Conservation (phyloP, 768 basidiomycete species). For the Obba rivulosa region DNA sequence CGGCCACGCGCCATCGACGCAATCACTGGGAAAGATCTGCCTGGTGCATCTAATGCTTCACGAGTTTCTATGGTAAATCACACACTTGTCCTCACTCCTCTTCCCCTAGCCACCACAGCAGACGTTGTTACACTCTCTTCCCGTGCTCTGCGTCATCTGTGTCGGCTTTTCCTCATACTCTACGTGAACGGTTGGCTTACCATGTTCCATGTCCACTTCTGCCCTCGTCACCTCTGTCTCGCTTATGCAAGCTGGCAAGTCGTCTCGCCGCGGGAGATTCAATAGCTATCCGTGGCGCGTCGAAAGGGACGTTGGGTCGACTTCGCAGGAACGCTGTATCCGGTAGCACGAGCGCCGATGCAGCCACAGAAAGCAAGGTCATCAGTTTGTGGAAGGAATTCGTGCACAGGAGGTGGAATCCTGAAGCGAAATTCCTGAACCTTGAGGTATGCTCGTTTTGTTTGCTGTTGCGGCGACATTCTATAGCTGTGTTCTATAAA, state of each 20-base stretch:
- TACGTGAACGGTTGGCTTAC: constrained; percentile 35
- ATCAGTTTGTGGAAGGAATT: constrained; percentile 75
- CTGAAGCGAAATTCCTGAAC: constrained; percentile 66
- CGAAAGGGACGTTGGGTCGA: constrained; percentile 45
- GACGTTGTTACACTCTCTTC: constrained; percentile 11
- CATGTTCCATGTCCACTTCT: constrained; percentile 33
- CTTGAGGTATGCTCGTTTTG: constrained; percentile 58
- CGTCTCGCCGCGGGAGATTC: constrained; percentile 43
- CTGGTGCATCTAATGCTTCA: constrained; percentile 35
- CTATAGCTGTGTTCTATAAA: constrained; percentile 7
- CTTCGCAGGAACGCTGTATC: constrained; percentile 56
- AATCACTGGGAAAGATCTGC: constrained; percentile 37
- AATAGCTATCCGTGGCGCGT: constrained; percentile 62
- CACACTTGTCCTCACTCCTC: constrained; percentile 25
- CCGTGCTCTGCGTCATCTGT: constrained; percentile 7
- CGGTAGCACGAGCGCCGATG: constrained; percentile 1
- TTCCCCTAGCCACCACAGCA: constrained; percentile 16
- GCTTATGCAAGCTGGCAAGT: constrained; percentile 34
- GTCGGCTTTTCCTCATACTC: constrained; percentile 24
- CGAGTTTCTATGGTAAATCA: constrained; percentile 67
- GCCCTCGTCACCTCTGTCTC: constrained; percentile 17
- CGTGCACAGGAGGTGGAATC: constrained; percentile 68
- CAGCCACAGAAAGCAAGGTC: constrained; percentile 25
- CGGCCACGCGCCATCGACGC: constrained; percentile 56
- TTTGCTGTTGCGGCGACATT: background rate